A percentile compares a stretch with the other conserved stretches of the same genome.
phyloP scores from a whole-genome alignment of 1,284 basidiomycete species.

The Cutaneotrichosporon arboriforme region DNA sequence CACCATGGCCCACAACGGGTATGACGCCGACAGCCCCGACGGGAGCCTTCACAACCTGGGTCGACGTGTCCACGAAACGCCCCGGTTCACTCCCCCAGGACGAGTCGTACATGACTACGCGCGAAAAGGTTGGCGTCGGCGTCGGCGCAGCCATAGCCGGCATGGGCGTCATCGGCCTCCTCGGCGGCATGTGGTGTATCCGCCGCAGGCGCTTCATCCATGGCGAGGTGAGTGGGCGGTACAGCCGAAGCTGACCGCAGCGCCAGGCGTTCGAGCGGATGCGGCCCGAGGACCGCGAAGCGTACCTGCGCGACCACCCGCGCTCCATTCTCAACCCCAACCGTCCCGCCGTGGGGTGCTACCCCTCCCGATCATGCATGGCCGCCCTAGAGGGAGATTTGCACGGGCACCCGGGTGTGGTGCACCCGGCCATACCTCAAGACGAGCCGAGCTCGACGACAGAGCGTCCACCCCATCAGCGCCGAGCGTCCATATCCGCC shows the following conservation, averaged over 20 bases:
- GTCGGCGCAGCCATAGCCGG: constrained; percentile 28
- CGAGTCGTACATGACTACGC: not conserved
- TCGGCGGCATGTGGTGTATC: not conserved
- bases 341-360: not conserved
- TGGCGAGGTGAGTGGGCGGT: not conserved
- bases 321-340: constrained; percentile 28
- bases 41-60: constrained; percentile 27
- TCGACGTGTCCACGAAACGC: constrained; percentile 21
- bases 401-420: no score
- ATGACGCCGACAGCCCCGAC: not conserved
- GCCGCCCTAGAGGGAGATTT: no score
- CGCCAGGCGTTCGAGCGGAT: constrained; percentile 34
- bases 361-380: no score
- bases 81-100: constrained; percentile 34
- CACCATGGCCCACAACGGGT: constrained; percentile 26
- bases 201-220: not conserved
- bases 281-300: constrained; percentile 28
- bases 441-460: no score
- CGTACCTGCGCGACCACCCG: constrained; percentile 34
- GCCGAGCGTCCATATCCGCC: no score
- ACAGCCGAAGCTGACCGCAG: not conserved
- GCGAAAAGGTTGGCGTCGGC: constrained; percentile 30
- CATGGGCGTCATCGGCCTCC: constrained; percentile 8
- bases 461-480: no score
- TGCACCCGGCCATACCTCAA: no score